Evolutionary conservation across 257 asterid genomes (phyloP).

Genomic region (Misopates orontium): DNA sequence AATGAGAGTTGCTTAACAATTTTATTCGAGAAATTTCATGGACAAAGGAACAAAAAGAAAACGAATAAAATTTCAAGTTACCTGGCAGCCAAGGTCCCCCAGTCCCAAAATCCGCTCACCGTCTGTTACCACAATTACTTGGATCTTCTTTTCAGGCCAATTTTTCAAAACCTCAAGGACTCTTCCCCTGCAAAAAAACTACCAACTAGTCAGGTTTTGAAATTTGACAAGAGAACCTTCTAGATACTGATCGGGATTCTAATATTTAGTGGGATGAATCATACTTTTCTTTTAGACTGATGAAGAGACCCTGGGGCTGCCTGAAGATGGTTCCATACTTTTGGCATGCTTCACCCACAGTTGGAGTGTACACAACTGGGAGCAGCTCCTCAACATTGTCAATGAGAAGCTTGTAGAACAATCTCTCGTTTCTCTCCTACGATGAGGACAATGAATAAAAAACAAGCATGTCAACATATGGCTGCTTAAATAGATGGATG

Average conservation of each 20-base stretch:
- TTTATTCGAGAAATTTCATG: background rate
- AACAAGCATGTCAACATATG: background rate
- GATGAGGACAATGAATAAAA: background rate
- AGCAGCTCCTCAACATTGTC: constrained; percentile 96
- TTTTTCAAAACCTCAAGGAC: constrained; percentile 90
- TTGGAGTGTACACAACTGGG: constrained; percentile 98
- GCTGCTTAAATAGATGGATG: background rate
- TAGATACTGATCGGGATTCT: background rate
- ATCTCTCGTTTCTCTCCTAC: constrained; percentile 88
- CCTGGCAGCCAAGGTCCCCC: constrained; percentile 99
- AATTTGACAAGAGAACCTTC: constrained; percentile 14
- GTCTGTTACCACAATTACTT: constrained; percentile 94
- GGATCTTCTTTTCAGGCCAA: constrained; percentile 98
- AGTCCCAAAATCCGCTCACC: constrained; percentile 99
- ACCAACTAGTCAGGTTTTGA: constrained; percentile 30
- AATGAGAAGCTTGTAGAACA: constrained; percentile 93
- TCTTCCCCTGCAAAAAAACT: constrained; percentile 65
- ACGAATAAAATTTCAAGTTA: constrained; percentile 20
- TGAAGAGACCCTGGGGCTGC: constrained; percentile 97
- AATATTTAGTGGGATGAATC: constrained; percentile 15
- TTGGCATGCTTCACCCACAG: constrained; percentile 99
- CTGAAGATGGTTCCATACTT: constrained; percentile 96
- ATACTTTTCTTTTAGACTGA: constrained; percentile 93
- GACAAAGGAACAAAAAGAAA: background rate
- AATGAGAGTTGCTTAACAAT: too few species aligned